These are phyloP conservation scores for Lodderomyces theae DNA, from an alignment of 1,139 yeast genomes.

Conservation along the genomic window DNA sequence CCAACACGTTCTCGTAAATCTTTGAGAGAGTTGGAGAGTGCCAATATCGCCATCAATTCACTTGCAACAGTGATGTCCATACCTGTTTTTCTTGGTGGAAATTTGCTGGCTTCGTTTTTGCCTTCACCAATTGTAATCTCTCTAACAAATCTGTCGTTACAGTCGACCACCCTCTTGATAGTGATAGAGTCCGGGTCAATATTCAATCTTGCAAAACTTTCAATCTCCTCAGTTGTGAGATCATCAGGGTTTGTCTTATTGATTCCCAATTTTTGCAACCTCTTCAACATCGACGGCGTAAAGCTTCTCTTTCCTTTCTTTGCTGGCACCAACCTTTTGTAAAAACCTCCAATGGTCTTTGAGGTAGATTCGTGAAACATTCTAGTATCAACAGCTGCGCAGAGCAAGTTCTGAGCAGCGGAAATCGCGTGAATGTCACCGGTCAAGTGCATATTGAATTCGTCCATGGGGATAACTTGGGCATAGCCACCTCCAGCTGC, in stretches of 20 bases:
- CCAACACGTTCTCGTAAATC: constrained; percentile 74
- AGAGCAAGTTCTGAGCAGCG: constrained; percentile 73
- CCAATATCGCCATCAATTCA: constrained; percentile 79
- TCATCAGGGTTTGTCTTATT: constrained; percentile 65
- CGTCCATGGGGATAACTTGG: constrained; percentile 87
- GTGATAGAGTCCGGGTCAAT: constrained; percentile 73
- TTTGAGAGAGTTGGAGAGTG: constrained; percentile 61
- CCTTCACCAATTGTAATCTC: constrained; percentile 76
- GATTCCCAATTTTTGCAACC: constrained; percentile 64
- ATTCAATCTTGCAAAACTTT: constrained; percentile 60
- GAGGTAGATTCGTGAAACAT: constrained; percentile 78
- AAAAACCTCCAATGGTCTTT: constrained; percentile 60
- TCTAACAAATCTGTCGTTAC: constrained; percentile 74
- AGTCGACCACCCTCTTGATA: constrained; percentile 76
- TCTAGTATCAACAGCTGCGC: constrained; percentile 83
- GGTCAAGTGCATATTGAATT: constrained; percentile 79
- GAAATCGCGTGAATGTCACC: constrained; percentile 85
- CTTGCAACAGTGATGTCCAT: constrained; percentile 83
- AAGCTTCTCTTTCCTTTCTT: constrained; percentile 65
- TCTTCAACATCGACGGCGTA: constrained; percentile 63
- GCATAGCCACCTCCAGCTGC: constrained; percentile 90
- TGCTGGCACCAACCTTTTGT: constrained; percentile 66
- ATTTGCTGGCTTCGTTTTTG: constrained; percentile 65
- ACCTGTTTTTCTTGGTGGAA: constrained; percentile 67
- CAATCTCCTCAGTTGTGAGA: constrained; percentile 62